Evolutionary conservation across 176 grass and related monocot genomes (phyloP), one percentile per base, ranked within the genome.

Genomic region (Urochloa ruziziensis): DNA sequence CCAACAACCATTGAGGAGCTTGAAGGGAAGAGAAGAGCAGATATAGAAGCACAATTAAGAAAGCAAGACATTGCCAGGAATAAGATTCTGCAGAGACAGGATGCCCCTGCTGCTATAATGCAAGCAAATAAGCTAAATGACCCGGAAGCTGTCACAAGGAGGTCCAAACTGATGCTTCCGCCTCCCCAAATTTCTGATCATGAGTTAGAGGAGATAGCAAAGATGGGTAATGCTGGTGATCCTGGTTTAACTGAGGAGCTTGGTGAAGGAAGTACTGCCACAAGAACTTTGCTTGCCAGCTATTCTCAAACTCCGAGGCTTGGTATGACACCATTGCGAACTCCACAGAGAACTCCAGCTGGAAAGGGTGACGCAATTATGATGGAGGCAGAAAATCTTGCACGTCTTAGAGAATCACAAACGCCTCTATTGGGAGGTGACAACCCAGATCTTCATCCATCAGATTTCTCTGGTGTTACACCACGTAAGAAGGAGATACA

Each of bases 321-420:
- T 81, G 90, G 92, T 65, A 90, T 96, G 77, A 94, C 88, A 67
- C 95, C 95, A 48, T 77, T 91, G 88, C 80, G 92, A 46, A 94
- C 92, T 19, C 92, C 88, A 7, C 95, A 97, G 72, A 86, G 95
- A 88, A 97, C 95, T 42, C 88, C 88, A 57, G 77, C 75, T 81
- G 95, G 95, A 53, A 97, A 97, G 80, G 92, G 95, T 71, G 95
- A 97, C 23, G 86, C 92, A 85, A 92, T 97, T 83, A 97, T 97
- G 95, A 97, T 97, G 95, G 95, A 97, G 78, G 95, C 95, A 73
- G 95, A 97, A 82, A 94, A 97, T 86, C 90, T 94, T 75, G 95
- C 95, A 62, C 88, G 92, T 46, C 66, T 97, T 68, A 91, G 95
- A 81, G 92, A 97, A 81, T 97, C 95, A 57, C 95, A 97, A 72